These are phyloP conservation scores for Dictyostelium discoideum DNA, from an alignment of 78 protist species.

Conservation along the genomic window DNA sequence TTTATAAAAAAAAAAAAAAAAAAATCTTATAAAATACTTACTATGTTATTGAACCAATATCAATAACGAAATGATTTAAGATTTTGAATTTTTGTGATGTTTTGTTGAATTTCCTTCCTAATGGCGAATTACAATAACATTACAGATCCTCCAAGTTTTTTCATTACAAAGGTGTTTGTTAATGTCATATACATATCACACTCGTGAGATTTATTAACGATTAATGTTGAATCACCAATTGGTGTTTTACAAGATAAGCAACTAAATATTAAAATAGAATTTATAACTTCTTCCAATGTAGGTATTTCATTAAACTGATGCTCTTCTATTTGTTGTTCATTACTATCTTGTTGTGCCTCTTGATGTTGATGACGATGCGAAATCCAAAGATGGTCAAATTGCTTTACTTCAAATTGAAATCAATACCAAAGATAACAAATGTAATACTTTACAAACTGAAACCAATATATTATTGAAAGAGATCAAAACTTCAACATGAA, in stretches of 20 bases:
- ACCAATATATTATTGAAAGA: slow-evolving; percentile 7
- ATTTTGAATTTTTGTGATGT: slow-evolving; percentile 1
- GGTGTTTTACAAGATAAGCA: neutral
- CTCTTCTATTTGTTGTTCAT: neutral
- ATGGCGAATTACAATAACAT: neutral
- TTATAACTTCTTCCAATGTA: neutral
- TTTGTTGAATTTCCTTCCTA: neutral
- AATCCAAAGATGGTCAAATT: slow-evolving; percentile 36
- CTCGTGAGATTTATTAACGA: neutral
- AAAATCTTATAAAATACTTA: neutral
- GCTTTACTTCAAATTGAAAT: slow-evolving; percentile 42
- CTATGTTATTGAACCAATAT: neutral
- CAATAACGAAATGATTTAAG: neutral
- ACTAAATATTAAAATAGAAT: neutral
- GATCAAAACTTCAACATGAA: neutral
- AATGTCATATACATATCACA: neutral
- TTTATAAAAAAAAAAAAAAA: too few relatives aligned
- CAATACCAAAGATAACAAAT: slow-evolving; percentile 17
- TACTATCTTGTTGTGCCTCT: neutral
- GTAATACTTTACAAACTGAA: neutral
- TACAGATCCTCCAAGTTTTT: neutral
- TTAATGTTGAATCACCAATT: slow-evolving; percentile 2
- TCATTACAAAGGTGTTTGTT: neutral
- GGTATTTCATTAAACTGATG: neutral
- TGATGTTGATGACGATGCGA: neutral